Evolutionary conservation across 2,329 filamentous ascomycete species (phyloP).

Genomic region (Colletotrichum costaricense): DNA sequence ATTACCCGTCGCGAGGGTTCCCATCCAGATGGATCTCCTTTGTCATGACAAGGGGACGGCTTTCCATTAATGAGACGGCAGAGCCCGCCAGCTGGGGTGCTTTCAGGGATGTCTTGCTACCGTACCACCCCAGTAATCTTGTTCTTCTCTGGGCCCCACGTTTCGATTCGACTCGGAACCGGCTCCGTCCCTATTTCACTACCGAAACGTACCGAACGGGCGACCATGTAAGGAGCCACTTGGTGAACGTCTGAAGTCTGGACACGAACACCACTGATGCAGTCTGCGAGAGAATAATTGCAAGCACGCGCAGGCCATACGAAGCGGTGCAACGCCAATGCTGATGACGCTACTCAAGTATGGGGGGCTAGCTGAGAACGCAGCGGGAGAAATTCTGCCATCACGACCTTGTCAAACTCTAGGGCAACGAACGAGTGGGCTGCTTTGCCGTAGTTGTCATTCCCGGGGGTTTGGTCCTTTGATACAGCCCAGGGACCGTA

Average conservation of each 20-base stretch:
- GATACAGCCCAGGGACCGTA: not conserved
- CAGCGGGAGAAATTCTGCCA: slow-evolving; percentile 24
- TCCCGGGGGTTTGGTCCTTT: slow-evolving; percentile 27
- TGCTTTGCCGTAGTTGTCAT: not conserved
- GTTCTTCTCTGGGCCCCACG: slow-evolving; percentile 15
- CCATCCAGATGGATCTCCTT: slow-evolving; percentile 27
- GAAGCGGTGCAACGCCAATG: slow-evolving; percentile 11
- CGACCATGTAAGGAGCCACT: not conserved
- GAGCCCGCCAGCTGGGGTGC: slow-evolving; percentile 34
- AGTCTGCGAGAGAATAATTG: slow-evolving; percentile 11
- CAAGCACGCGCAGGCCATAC: slow-evolving; percentile 1
- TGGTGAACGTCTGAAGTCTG: not conserved
- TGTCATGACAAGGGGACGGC: slow-evolving; percentile 15
- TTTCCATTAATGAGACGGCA: slow-evolving; percentile 35
- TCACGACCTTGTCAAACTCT: not conserved
- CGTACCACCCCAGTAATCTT: slow-evolving; percentile 12
- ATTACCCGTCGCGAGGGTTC: slow-evolving; percentile 27
- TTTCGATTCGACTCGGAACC: slow-evolving; percentile 33
- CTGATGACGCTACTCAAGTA: not conserved
- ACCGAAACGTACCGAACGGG: slow-evolving; percentile 28
- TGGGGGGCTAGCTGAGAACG: slow-evolving; percentile 4
- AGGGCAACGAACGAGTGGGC: slow-evolving; percentile 10
- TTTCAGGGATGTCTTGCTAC: slow-evolving; percentile 17
- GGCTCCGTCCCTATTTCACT: slow-evolving; percentile 20
- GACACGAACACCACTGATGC: not conserved